Evolutionary conservation across 371 early-diverging fungal genomes (phyloP), one percentile per base, ranked within the genome.

Genomic region (Mortierella polycephala): DNA sequence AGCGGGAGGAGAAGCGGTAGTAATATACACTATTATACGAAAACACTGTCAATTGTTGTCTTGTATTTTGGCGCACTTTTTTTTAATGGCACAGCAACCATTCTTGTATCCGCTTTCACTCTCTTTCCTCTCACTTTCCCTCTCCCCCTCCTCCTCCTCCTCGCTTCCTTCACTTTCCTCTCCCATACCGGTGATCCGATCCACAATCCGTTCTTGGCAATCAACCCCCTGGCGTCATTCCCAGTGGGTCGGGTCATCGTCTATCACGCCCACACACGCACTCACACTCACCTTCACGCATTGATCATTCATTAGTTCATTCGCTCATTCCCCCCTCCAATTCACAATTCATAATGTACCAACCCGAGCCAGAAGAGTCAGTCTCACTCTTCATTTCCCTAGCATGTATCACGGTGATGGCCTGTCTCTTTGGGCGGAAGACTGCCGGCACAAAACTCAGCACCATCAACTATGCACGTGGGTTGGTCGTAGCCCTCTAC

Each of bases 401-500:
- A 45, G 62, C 82, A 39, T 89, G 89, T 49, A 84, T 87, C 61
- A 86, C 89, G 1, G 51, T 85, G 23, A 74, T 89, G 50, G 87
- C 88, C 40, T 51, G 84, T 20, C 81, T 89, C 42, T 86, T 87
- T 69, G 89, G 89, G 16, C 83, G 89, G 50, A 89, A 89, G 68
- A 57, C 85, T 0, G 85, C 89, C 0, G 84, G 87, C 1, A 79
- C 80, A 7, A 72, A 66, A 46, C 57, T 69, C 45, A 60, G 51
- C 9, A 77, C 85, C 1, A 68, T 87, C 41, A 82, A 84, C 61
- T 89, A 89, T 64, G 82, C 85, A 14, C 85, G 86, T 23, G 83
- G 77, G 14, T 67, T 89, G 11, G 68, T 87, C 37, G 68, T 87
- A 0, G 57, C 77, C 0, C 63, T 87, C 13, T 89, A 84, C 64